Base-by-base conservation (phyloP, 2,329 filamentous ascomycete genomes). In the Colletotrichum eremochloae region DNA sequence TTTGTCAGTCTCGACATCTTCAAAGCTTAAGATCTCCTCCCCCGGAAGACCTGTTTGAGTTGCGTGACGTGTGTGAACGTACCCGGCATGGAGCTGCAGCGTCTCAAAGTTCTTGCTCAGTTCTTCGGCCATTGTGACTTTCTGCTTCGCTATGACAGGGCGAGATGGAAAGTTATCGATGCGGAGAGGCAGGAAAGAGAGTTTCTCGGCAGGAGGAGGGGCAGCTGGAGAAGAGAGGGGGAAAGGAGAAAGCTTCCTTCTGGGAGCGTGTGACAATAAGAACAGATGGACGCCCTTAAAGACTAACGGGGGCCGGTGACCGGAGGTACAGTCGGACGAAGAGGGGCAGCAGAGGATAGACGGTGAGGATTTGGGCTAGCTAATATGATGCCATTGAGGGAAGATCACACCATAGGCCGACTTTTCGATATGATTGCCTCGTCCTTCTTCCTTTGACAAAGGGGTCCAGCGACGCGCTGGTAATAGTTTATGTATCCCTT, bases 1-100 rank as follows among this genome's bases (percentile, higher is more conserved):
- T 31, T 42, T n/a, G 68, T 75, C 70, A 74, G 73, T 63, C 50
- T 38, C 14, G 15, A 24, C 40, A 36, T 20, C 40, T 62, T 50
- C 44, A 29, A 50, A 55, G 52, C 44, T 57, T 5, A n/a, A 36
- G 29, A 33, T 55, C n/a, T 8, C n/a, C n/a, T 7, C 5, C 46
- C 33, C 20, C 20, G 38, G 18, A 53, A 36, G 36, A 38, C 24
- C 14, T 57, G 38, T 48, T 53, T 52, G 4, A 24, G 38, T 15
- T 20, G 14, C 1, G 33, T 29, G 29, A 24, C 24, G 48, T 46
- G 69, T 50, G 15, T 48, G 36, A 72, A 80, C 86, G 78, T 89
- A 94, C 91, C 94, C 94, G 80, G 93, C 94, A 82, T 96, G 94
- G 76, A 96, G 89, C 86, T 96, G 94, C 75, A 96, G 88, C 73